Base-by-base conservation (phyloP, 208 protist species). In the Crithidia brevicula region DNA sequence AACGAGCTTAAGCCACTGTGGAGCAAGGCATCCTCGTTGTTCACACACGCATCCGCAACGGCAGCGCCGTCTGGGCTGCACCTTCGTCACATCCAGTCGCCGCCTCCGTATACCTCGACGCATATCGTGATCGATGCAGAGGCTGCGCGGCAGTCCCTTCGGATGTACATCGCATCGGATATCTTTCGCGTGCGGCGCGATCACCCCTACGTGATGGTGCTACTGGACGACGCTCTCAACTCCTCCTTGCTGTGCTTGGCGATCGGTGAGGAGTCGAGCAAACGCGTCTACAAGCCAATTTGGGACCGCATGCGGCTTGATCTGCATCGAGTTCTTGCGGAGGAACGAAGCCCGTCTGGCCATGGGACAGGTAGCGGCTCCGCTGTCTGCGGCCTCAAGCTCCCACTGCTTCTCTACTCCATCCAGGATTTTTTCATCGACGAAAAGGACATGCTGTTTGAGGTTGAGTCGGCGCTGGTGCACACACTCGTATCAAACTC, bases 41-140 rank as follows among this genome's bases (percentile, higher is more conserved):
- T 40, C 6, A 15, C 27, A 1, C 27, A 31, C 2, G 20, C 42
- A 4, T 13, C 47, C n/a, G 25, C 50, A 20, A 51, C 51, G 16
- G 54, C 18, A n/a, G 25, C 30, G 18, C 59, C 38, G 33, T 36
- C 54, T 0, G 57, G 51, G 16, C 45, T 7, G 22, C 56, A 53
- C 18, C 20, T 59, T 3, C n/a, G 64, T 2, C 10, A 31, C 31
- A 23, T 82, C 13, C 77, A 89, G 74, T 57, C 47, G 11, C 68
- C 70, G 16, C 78, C 83, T 18, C 75, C 79, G 23, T 91, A 94
- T 43, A 36, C 53, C 0, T 77, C 78, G 7, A 89, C 80, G 10
- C 64, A 89, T 61, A 42, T 94, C 22, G 43, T 91, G 25, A 40
- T 91, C 13, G 68, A 89, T 40, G 56, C 69, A 13, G 78, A 80